These are phyloP conservation scores for Pisolithus microcarpus DNA, from an alignment of 768 basidiomycete genomes.

Conservation along the genomic window DNA sequence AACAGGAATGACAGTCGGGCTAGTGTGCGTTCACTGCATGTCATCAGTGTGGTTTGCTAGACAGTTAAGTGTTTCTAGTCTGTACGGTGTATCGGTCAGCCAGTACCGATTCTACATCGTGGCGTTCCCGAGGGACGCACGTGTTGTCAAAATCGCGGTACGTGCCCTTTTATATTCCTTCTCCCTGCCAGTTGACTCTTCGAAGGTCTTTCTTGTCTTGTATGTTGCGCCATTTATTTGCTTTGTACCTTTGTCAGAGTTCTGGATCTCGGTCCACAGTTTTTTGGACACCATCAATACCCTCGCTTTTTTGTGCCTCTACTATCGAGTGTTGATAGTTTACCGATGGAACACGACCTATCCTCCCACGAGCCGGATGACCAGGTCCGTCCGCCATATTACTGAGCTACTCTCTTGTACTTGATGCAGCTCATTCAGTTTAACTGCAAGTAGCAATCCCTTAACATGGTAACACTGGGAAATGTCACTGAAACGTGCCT, in stretches of 20 bases:
- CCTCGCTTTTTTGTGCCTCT: background rate
- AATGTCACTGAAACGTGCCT: too few relatives aligned
- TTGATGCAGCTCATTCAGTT: too few relatives aligned
- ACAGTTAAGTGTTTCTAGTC: slow-evolving; percentile 3
- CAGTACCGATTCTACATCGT: slow-evolving; percentile 14
- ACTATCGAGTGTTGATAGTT: background rate
- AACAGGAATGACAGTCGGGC: slow-evolving; percentile 9
- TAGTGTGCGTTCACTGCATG: slow-evolving; percentile 5
- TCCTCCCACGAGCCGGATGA: too few relatives aligned
- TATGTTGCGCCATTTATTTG: background rate
- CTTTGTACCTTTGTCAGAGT: background rate
- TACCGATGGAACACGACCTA: too few relatives aligned
- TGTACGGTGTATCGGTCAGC: slow-evolving; percentile 13
- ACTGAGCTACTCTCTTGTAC: too few relatives aligned
- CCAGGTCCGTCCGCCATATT: too few relatives aligned
- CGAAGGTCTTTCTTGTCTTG: background rate
- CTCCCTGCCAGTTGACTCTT: background rate
- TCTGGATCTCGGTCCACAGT: background rate
- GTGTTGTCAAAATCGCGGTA: slow-evolving; percentile 9
- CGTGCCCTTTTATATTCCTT: background rate
- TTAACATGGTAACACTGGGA: too few relatives aligned
- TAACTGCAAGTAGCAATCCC: too few relatives aligned
- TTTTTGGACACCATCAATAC: background rate
- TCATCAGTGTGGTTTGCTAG: too few relatives aligned
- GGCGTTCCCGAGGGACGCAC: slow-evolving; percentile 12